Evolutionary conservation across 768 basidiomycete genomes (phyloP).

Genomic region (Lactarius hatsudake): DNA sequence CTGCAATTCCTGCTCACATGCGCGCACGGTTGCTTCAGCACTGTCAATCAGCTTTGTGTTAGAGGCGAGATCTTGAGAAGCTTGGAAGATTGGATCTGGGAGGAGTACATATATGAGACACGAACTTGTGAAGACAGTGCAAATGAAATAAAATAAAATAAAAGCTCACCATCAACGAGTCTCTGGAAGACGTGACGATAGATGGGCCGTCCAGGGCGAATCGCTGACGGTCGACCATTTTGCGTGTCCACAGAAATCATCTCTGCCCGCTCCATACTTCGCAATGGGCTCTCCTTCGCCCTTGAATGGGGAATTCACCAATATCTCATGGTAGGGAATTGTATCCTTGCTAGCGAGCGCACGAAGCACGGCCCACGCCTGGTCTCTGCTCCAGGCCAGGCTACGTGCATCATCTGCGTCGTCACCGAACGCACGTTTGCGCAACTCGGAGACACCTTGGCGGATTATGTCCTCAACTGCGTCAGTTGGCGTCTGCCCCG

Average conservation of each 20-base stretch:
- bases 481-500: slow-evolving; percentile 65
- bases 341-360: slow-evolving; percentile 67
- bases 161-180: slow-evolving; percentile 64
- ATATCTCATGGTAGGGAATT: slow-evolving; percentile 76
- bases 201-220: slow-evolving; percentile 89
- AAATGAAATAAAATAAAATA: too few relatives aligned
- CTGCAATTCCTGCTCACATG: slow-evolving; percentile 74
- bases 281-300: slow-evolving; percentile 81
- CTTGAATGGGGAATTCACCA: slow-evolving; percentile 87
- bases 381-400: slow-evolving; percentile 80
- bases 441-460: slow-evolving; percentile 75
- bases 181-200: slow-evolving; percentile 82
- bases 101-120: slow-evolving; percentile 15
- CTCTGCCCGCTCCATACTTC: slow-evolving; percentile 86
- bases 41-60: slow-evolving; percentile 62
- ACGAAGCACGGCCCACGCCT: slow-evolving; percentile 83
- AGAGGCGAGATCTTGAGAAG: slow-evolving; percentile 75
- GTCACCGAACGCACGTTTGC: slow-evolving; percentile 92
- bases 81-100: slow-evolving; percentile 72
- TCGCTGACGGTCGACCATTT: slow-evolving; percentile 78
- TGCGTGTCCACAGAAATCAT: slow-evolving; percentile 75
- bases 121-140: slow-evolving; percentile 14
- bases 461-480: slow-evolving; percentile 89
- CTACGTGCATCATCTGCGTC: slow-evolving; percentile 84
- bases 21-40: slow-evolving; percentile 61